Evolutionary conservation across 768 basidiomycete species (phyloP).

Genomic region (Mycena rosella): DNA sequence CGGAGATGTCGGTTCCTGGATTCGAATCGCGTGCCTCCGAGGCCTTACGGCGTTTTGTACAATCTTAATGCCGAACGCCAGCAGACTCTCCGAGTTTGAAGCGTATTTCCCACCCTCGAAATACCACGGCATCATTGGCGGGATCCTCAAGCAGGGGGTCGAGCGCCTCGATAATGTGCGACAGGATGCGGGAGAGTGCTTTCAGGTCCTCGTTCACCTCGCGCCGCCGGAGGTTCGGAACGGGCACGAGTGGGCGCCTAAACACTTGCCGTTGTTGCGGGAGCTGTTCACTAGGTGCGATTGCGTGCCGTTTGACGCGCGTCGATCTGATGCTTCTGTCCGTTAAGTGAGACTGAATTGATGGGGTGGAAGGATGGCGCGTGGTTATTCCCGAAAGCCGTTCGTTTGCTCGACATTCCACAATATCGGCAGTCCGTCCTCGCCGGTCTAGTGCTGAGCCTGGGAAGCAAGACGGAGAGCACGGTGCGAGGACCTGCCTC

Average conservation of each 20-base stretch:
- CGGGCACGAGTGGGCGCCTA: constrained; percentile 65
- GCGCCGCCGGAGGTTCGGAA: constrained; percentile 57
- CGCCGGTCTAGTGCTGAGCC: constrained; percentile 80
- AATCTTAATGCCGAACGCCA: constrained; percentile 62
- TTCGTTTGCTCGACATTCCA: constrained; percentile 71
- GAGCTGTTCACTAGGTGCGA: constrained; percentile 67
- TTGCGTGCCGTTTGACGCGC: constrained; percentile 12
- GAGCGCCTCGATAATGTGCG: constrained; percentile 94
- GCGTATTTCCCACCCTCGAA: constrained; percentile 70
- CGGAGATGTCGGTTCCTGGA: constrained; percentile 97
- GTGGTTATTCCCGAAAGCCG: constrained; percentile 82
- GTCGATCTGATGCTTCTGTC: constrained; percentile 11
- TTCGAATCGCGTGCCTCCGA: constrained; percentile 82
- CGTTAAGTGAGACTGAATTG: constrained; percentile 50
- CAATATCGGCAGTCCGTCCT: constrained; percentile 75
- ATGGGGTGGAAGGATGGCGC: constrained; percentile 77
- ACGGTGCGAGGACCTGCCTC: constrained; percentile 66
- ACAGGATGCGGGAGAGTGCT: constrained; percentile 77
- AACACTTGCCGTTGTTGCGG: constrained; percentile 59
- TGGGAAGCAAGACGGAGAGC: constrained; percentile 87
- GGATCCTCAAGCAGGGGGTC: constrained; percentile 88
- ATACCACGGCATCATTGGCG: constrained; percentile 70
- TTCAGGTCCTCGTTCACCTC: constrained; percentile 63
- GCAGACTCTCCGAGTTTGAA: constrained; percentile 58
- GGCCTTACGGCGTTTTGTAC: constrained; percentile 70